A percentile compares a stretch with the other conserved stretches of the same genome.
These are phyloP conservation scores for Scheffersomyces segobiensis DNA, from an alignment of 1,139 yeast species.

Conservation along the genomic window DNA sequence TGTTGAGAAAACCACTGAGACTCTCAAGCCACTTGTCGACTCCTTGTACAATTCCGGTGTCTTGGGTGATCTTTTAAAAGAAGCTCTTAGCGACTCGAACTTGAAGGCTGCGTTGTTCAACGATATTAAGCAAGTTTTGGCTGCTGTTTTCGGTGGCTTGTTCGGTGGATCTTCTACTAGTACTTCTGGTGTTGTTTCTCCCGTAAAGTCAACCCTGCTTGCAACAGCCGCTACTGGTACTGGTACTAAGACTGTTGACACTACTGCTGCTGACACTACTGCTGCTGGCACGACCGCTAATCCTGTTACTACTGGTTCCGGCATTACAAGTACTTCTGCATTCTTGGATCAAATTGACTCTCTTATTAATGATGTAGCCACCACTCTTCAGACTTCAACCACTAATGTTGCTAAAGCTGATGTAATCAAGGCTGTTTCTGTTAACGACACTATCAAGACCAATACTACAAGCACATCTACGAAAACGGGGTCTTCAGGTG, in stretches of 20 bases:
- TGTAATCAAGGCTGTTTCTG: slow-evolving; percentile 1
- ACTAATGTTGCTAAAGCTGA: not conserved
- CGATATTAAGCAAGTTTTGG: slow-evolving; percentile 11
- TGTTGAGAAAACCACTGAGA: slow-evolving; percentile 16
- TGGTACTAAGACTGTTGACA: not conserved
- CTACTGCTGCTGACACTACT: slow-evolving; percentile 1
- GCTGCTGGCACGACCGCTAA: not conserved
- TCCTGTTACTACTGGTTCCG: not conserved
- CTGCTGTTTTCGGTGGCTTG: slow-evolving; percentile 1
- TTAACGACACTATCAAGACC: not conserved
- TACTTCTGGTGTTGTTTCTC: slow-evolving; percentile 2
- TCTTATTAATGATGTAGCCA: not conserved
- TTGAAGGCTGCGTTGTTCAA: slow-evolving; percentile 25
- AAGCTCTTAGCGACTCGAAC: slow-evolving; percentile 26
- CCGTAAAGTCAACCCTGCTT: too few species aligned
- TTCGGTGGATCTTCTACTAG: slow-evolving; percentile 5
- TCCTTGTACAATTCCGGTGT: slow-evolving; percentile 28
- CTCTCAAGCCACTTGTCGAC: slow-evolving; percentile 22
- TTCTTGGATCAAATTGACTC: not conserved
- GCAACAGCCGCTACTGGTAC: not conserved
- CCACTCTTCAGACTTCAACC: not conserved
- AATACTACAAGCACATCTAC: not conserved
- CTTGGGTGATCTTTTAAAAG: slow-evolving; percentile 23
- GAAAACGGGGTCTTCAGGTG: slow-evolving; percentile 1
- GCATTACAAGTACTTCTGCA: not conserved